These are phyloP conservation scores for Fonsecaea pugnacius DNA, from an alignment of 2,329 filamentous ascomycete species.

Conservation along the genomic window DNA sequence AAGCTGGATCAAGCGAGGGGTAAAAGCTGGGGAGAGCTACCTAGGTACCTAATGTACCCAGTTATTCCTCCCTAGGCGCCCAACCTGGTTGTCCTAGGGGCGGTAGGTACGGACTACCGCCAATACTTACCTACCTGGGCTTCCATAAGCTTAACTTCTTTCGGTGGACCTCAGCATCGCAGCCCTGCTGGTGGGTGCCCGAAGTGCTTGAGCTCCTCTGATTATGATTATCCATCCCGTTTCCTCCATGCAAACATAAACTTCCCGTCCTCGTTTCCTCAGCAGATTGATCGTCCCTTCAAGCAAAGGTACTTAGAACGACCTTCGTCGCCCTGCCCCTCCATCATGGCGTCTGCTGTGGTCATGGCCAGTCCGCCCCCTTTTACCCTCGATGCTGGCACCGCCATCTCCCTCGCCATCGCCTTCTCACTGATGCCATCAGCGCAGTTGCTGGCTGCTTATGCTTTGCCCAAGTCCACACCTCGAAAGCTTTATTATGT, in stretches of 20 bases:
- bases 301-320: background rate
- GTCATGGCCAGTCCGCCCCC: slow-evolving; percentile 22
- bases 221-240: background rate
- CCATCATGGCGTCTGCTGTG: slow-evolving; percentile 22
- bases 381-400: slow-evolving; percentile 51
- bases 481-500: slow-evolving; percentile 65
- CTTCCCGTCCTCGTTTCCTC: background rate
- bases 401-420: slow-evolving; percentile 59
- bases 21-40: slow-evolving; percentile 28
- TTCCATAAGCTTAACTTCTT: background rate
- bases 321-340: background rate
- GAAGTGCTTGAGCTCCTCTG: background rate
- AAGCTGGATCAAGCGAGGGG: background rate
- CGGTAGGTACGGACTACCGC: background rate
- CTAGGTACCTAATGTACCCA: background rate
- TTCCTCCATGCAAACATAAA: background rate
- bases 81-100: background rate
- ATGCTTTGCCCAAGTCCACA: slow-evolving; percentile 59
- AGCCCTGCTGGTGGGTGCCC: background rate
- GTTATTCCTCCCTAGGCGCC: background rate
- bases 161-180: background rate
- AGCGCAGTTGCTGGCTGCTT: slow-evolving; percentile 56
- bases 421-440: slow-evolving; percentile 59
- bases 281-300: background rate
- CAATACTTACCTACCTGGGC: background rate